Base-by-base conservation (phyloP, 768 basidiomycete genomes). In the Lactarius evosmus region DNA sequence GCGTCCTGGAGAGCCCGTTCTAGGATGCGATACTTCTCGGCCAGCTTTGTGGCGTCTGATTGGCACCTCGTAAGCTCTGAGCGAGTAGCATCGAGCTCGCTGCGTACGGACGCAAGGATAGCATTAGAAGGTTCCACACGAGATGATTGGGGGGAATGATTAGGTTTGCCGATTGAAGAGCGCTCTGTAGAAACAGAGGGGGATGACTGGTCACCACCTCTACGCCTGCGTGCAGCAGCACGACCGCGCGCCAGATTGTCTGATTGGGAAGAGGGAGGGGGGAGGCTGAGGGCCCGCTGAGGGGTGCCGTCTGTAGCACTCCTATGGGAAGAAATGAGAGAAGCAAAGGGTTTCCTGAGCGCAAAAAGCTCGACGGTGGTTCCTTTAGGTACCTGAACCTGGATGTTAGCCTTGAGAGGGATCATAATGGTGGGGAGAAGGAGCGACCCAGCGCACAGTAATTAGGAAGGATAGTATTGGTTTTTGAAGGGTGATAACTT, bases 1-100 rank as follows among this genome's bases (percentile, higher is more conserved):
- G 86, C 83, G 68, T 89, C 88, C 69, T 79, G 82, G 62, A 91
- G 75, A 19, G 84, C 79, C 69, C 77, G 81, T 69, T 91, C 88
- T 55, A 90, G 78, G 71, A 79, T 73, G 72, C 78, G 82, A 74
- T 83, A 87, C 17, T 83, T 80, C 66, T 89, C 89, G 59, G 86
- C 81, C 36, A 86, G 75, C 53, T 80, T 82, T 32, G 79, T 73
- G 25, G 83, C 77, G 56, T 88, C 84, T 60, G 77, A 74, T 66
- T 81, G 80, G 78, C 63, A 80, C 81, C 56, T 81, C 77, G 38
- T 86, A 79, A 61, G 86, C 83, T 65, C 79, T 75, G 72, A 82
- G 84, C 60, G 62, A 54, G 81, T 77, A 61, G 76, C 73, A 72
- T 85, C 85, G 63, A 84, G 76, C 70, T 86, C 83, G 70, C 85